Percentiles rank a stretch among this genome's conserved stretches.
Evolutionary conservation across 352 stramenopile genomes (phyloP).

Genomic region (Plasmopara viticola): DNA sequence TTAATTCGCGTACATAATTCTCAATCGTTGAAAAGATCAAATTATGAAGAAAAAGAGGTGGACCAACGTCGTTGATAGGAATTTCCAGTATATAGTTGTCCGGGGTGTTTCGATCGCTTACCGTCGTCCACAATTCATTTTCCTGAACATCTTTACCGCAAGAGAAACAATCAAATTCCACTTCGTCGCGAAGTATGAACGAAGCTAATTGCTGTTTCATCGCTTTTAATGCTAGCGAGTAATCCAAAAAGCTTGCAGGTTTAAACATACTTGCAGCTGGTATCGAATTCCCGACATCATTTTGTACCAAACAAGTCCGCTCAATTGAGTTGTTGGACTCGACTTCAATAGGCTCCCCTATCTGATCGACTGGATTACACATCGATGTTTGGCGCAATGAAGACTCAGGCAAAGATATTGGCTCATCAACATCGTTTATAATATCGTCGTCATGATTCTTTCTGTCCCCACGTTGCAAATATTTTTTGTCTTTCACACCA

Average conservation of each 20-base stretch:
- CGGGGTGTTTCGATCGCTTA: conserved; percentile 23
- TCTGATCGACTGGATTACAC: background rate
- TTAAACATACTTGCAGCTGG: conserved; percentile 7
- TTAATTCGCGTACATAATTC: conserved; percentile 57
- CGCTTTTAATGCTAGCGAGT: conserved; percentile 18
- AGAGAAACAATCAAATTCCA: background rate
- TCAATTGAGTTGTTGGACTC: conserved; percentile 4
- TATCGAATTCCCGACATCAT: conserved; percentile 8
- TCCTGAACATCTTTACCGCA: conserved; percentile 2
- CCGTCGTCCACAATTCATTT: conserved; percentile 3
- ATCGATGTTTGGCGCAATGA: conserved; percentile 10
- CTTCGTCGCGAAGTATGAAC: conserved; percentile 19
- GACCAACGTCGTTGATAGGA: conserved; percentile 33
- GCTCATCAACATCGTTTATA: background rate
- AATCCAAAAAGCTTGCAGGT: conserved; percentile 24
- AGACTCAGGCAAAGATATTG: background rate
- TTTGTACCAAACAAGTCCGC: conserved; percentile 1
- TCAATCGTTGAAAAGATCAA: conserved; percentile 51
- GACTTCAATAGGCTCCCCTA: background rate
- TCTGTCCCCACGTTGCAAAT: background rate
- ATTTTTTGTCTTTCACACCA: background rate
- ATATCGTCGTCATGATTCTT: background rate
- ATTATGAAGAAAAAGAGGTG: conserved; percentile 50
- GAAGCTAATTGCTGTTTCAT: conserved; percentile 20
- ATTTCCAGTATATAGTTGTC: conserved; percentile 60